Conservation (phyloP, 192 early-diverging fungal species). For the Backusella parvicylindrica region DNA sequence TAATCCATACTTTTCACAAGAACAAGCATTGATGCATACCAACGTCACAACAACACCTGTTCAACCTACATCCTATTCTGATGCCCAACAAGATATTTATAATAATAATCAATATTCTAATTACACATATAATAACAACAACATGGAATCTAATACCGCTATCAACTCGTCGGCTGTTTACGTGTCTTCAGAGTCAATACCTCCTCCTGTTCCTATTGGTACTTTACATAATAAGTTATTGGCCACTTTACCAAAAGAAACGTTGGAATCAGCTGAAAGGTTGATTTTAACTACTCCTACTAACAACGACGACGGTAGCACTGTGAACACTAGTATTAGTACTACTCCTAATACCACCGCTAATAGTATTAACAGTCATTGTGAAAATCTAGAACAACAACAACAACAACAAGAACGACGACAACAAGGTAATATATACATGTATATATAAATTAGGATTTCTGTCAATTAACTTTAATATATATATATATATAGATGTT, state of each 20-base stretch:
- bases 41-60: not conserved
- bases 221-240: conserved; percentile 13
- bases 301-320: not conserved
- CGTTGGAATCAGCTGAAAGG: conserved; percentile 3
- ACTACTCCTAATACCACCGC: not conserved
- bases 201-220: conserved; percentile 12
- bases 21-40: not conserved
- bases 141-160: not conserved
- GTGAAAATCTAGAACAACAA: not conserved
- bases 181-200: not conserved
- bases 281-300: not conserved
- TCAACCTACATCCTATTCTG: not conserved
- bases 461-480: not conserved
- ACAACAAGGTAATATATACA: not conserved
- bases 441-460: not conserved
- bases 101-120: not conserved
- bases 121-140: not conserved
- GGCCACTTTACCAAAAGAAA: conserved; percentile 6
- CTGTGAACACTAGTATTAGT: not conserved
- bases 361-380: not conserved
- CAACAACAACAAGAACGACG: not conserved
- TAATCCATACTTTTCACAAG: not conserved
- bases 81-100: not conserved
- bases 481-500: not conserved
- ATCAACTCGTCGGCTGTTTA: not conserved